phyloP scores from a whole-genome alignment of 192 early-diverging fungal species.

The Funneliformis geosporum region DNA sequence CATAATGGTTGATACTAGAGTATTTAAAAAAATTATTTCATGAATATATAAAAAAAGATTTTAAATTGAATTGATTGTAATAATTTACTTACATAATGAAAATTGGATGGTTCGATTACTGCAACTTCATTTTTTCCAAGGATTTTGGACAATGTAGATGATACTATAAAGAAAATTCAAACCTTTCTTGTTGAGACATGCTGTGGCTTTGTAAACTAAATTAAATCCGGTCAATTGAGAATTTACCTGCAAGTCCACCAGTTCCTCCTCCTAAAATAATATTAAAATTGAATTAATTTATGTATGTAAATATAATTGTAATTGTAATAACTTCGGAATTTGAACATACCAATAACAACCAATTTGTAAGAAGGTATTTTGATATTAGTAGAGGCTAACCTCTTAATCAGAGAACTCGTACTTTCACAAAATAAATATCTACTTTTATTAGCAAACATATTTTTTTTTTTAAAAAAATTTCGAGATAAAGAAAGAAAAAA shows the following conservation, averaged over 20 bases:
- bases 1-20: conserved; percentile 82
- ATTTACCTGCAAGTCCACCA: conserved; percentile 53
- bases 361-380: conserved; percentile 50
- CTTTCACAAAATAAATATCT: not conserved
- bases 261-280: conserved; percentile 51
- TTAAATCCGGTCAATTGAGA: not conserved
- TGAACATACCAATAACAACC: conserved; percentile 50
- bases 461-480: not conserved
- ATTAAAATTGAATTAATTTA: not conserved
- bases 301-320: not conserved
- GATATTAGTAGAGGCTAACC: conserved; percentile 3
- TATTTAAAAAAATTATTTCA: not conserved
- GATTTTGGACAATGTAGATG: conserved; percentile 64
- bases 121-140: conserved; percentile 69
- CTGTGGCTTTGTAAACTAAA: not conserved
- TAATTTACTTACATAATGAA: conserved; percentile 61
- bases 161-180: conserved; percentile 50
- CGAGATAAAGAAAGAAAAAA: not conserved
- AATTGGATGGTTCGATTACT: conserved; percentile 71
- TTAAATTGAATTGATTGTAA: not conserved
- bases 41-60: not conserved
- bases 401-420: not conserved
- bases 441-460: not conserved
- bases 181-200: not conserved
- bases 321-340: not conserved